A percentile compares a stretch with the other conserved stretches of the same genome.
phyloP scores from a whole-genome alignment of 2,329 filamentous ascomycete species.

The Cercospora zeina region DNA sequence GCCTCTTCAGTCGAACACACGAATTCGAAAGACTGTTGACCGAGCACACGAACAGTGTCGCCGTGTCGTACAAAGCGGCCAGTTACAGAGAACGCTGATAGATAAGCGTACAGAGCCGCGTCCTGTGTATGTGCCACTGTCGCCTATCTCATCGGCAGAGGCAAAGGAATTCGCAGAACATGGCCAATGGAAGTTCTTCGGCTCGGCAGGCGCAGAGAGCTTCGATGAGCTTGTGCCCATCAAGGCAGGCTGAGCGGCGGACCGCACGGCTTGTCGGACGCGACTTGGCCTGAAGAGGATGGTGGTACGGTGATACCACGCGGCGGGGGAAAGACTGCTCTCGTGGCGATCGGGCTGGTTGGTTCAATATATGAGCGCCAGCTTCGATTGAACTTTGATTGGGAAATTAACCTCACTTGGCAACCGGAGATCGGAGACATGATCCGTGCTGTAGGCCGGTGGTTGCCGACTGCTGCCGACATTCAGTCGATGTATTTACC shows the following conservation, averaged over 20 bases:
- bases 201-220: slow-evolving; percentile 2
- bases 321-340: too few relatives aligned
- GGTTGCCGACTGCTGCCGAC: too few relatives aligned
- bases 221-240: slow-evolving; percentile 8
- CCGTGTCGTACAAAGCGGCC: neutral
- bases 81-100: neutral
- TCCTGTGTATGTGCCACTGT: neutral
- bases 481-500: too few relatives aligned
- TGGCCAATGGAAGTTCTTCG: neutral
- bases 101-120: neutral
- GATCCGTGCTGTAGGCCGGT: too few relatives aligned
- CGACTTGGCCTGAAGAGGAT: slow-evolving; percentile 14
- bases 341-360: too few relatives aligned
- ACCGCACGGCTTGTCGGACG: neutral
- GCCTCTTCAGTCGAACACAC: neutral
- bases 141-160: neutral
- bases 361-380: too few relatives aligned
- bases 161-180: neutral
- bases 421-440: too few relatives aligned
- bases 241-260: slow-evolving; percentile 6
- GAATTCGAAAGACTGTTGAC: neutral
- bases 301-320: neutral
- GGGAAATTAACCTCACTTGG: too few relatives aligned
- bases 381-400: too few relatives aligned
- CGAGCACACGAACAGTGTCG: neutral